Conservation (phyloP, 306 rosid genomes). For the Sicyos edulis region DNA sequence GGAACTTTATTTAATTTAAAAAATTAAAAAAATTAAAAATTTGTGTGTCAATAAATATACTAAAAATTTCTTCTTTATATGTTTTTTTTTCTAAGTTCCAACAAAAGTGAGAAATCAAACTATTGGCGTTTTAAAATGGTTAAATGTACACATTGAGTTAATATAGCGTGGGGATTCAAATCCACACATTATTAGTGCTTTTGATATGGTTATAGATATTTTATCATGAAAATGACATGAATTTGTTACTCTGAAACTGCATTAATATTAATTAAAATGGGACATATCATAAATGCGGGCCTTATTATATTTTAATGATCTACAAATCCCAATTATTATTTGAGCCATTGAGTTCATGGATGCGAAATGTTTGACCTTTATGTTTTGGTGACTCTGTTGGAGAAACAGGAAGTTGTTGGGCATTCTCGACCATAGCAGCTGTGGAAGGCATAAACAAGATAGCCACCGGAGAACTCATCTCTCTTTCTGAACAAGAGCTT, state of each 20-base stretch:
- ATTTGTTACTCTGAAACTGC: background rate
- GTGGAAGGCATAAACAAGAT: slow-evolving; percentile 85
- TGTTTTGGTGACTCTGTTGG: background rate
- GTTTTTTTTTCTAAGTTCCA: no score
- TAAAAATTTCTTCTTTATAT: no score
- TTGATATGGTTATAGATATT: no score
- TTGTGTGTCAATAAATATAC: background rate
- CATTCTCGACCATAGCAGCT: slow-evolving; percentile 73
- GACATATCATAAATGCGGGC: background rate
- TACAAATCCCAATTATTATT: background rate
- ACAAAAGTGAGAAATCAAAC: no score
- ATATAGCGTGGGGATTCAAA: no score
- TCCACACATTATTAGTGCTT: no score
- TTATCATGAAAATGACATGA: background rate
- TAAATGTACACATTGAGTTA: no score
- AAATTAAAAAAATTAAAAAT: no score
- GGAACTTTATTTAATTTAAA: no score
- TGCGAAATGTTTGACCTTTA: background rate
- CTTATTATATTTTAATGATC: background rate
- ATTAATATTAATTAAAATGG: background rate
- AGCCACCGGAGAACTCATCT: slow-evolving; percentile 56
- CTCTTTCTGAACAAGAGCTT: slow-evolving; percentile 86
- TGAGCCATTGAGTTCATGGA: background rate
- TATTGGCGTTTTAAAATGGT: no score
- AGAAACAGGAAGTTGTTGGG: slow-evolving; percentile 88